Base-by-base conservation (phyloP, 805 yeast genomes). In the Schizosaccharomyces cryophilus region DNA sequence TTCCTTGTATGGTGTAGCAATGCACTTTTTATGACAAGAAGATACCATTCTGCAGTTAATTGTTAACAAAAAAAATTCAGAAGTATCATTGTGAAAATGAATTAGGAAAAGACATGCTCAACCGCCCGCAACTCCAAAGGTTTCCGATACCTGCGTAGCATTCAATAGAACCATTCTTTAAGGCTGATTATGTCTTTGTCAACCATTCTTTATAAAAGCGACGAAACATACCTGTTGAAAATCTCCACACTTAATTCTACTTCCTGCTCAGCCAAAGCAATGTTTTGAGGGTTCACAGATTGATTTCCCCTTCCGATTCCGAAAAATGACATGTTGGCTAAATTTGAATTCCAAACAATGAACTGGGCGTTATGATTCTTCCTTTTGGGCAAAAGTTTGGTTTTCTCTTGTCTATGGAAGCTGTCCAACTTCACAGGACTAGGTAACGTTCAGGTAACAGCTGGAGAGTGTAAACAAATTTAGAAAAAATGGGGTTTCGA, bases 181-280 rank as follows among this genome's bases (percentile, higher is more conserved):
- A n/a, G n/a, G n/a, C n/a, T n/a, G n/a, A n/a, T n/a, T n/a, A n/a
- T n/a, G n/a, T n/a, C n/a, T n/a, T n/a, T n/a, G n/a, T n/a, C n/a
- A n/a, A n/a, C 15, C 42, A 40, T 19, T 45, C 47, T 7, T 45
- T n/a, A 11, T 4, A n/a, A 7, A 1, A n/a, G 7, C 1, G 7
- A 45, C 21, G 5, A 19, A 7, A 42, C 63, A 24, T 42, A 63
- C 61, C 64, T 56, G 80, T 90, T 90, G 81, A 90, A 90, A 96
- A 90, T 88, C 67, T 93, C 95, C 48, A 96, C 89, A 67, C 90
- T 95, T 82, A 93, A 84, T 72, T 90, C 98, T 66, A 90, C 79
- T 73, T 90, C 98, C 62, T 95, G 86, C 75, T 90, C 97, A 61
- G 98, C 98, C 66, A 95, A 95, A 59, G 72, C 72, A 63, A 73